phyloP scores from a whole-genome alignment of 2,329 filamentous ascomycete species.

The Lasiodiplodia theobromae region DNA sequence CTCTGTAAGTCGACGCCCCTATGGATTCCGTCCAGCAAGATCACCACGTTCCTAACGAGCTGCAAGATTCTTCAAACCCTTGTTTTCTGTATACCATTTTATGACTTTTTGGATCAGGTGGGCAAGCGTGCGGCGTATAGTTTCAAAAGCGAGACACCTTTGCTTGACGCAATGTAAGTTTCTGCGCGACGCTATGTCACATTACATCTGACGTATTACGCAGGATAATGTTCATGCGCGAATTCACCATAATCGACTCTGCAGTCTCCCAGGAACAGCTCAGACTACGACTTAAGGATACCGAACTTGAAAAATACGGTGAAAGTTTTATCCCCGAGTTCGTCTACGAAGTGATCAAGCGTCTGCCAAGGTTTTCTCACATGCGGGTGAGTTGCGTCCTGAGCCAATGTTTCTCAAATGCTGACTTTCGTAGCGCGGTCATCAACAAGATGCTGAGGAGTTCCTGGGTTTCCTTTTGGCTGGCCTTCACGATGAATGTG shows the following conservation, averaged over 20 bases:
- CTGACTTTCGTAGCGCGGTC: constrained; percentile 71
- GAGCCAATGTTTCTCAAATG: constrained; percentile 26
- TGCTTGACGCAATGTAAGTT: constrained; percentile 90
- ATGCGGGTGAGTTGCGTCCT: constrained; percentile 74
- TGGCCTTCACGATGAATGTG: constrained; percentile 91
- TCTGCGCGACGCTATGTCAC: neutral
- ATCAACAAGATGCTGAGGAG: constrained; percentile 97
- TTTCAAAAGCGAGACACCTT: constrained; percentile 92
- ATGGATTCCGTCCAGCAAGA: neutral
- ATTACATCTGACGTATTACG: constrained; percentile 30
- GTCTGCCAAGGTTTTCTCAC: constrained; percentile 84
- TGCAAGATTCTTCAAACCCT: constrained; percentile 89
- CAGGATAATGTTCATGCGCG: constrained; percentile 94
- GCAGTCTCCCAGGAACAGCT: constrained; percentile 77
- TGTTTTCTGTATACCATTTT: constrained; percentile 92
- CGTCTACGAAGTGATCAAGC: constrained; percentile 90
- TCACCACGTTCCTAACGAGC: constrained; percentile 44
- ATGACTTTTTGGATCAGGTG: constrained; percentile 88
- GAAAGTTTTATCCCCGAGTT: constrained; percentile 93
- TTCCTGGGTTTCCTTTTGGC: constrained; percentile 94
- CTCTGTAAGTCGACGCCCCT: constrained; percentile 70
- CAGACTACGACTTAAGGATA: constrained; percentile 74
- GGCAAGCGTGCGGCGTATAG: constrained; percentile 84
- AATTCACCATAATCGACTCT: constrained; percentile 87
- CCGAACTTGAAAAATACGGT: constrained; percentile 87